Evolutionary conservation across 768 basidiomycete species (phyloP), one percentile per base, ranked within the genome.

Genomic region (Paxillus rubicundulus): DNA sequence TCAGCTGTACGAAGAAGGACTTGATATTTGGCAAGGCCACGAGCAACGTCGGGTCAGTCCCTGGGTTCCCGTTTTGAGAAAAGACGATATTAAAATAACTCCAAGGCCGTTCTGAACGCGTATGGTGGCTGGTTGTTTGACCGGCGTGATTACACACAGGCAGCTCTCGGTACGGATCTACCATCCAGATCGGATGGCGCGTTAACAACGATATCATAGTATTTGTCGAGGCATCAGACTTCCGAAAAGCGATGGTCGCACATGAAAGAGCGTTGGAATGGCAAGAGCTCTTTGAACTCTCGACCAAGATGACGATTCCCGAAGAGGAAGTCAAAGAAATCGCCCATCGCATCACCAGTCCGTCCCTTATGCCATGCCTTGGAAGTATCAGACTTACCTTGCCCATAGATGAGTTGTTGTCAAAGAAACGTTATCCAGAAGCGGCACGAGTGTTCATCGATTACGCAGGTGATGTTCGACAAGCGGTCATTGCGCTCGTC

Each of bases 71-170:
- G 12, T 41, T 21, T 28, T 52, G 20, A 45, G 28, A 46, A 16
- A 24, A 27, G 14, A 46, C 43, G 5, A 2, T 24, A 32, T 45
- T 67, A 47, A 63, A 44, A 34, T 30, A 8, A 42, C 50, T 53
- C 52, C n/a, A 47, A 92, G 90, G 71, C 78, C 34, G 72, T 92
- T 13, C 70, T 92, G 47, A 80, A 84, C 52, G 61, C 87, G 9
- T 98, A 94, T 64, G 92, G 91, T 4, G 88, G 88, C 55, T 89
- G 90, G 78, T 76, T 98, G 4, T 94, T 89, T 63, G 92, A 97
- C 50, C 74, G 85, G 42, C 76, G 89, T 49, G 90, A 95, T 20
- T 92, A 91, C 69, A 72, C 75, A 54, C 87, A 95, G 58, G 90
- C 96, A 4, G 94, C 90, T 0, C 71, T 87, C 21, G 86, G 95